phyloP scores from a whole-genome alignment of 2,329 filamentous ascomycete genomes.

The Botrytis medusae region DNA sequence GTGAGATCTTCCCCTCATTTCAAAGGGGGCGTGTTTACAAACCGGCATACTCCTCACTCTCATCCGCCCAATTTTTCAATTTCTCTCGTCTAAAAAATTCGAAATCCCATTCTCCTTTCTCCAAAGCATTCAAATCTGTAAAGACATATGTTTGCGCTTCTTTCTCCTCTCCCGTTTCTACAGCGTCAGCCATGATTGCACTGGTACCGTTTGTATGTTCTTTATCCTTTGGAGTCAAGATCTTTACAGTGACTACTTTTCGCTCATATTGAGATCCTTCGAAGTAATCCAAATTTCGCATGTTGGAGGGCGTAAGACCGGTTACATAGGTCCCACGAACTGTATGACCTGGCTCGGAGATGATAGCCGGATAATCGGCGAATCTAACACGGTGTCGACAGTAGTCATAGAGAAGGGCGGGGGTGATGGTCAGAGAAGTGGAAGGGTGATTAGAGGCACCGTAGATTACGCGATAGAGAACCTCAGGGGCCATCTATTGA shows the following conservation, averaged over 20 bases:
- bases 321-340: conserved; percentile 77
- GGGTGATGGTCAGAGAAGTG: conserved; percentile 59
- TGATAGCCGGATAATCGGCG: conserved; percentile 81
- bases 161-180: conserved; percentile 24
- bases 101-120: conserved; percentile 83
- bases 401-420: conserved; percentile 73
- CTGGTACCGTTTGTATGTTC: background rate
- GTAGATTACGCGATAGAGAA: conserved; percentile 81
- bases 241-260: conserved; percentile 53
- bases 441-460: conserved; percentile 46
- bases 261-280: conserved; percentile 75
- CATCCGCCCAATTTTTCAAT: conserved; percentile 50
- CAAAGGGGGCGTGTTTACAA: background rate
- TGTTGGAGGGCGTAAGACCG: conserved; percentile 74
- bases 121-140: conserved; percentile 52
- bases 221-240: conserved; percentile 37
- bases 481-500: conserved; percentile 71
- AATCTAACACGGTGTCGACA: conserved; percentile 66
- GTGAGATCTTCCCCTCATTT: background rate
- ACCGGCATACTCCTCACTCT: conserved; percentile 34
- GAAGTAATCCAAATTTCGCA: conserved; percentile 75
- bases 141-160: conserved; percentile 65
- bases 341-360: conserved; percentile 52
- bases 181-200: conserved; percentile 21
- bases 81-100: conserved; percentile 78